These are phyloP conservation scores for Termitomyces sp. DNA, from an alignment of 768 basidiomycete species.

Conservation along the genomic window DNA sequence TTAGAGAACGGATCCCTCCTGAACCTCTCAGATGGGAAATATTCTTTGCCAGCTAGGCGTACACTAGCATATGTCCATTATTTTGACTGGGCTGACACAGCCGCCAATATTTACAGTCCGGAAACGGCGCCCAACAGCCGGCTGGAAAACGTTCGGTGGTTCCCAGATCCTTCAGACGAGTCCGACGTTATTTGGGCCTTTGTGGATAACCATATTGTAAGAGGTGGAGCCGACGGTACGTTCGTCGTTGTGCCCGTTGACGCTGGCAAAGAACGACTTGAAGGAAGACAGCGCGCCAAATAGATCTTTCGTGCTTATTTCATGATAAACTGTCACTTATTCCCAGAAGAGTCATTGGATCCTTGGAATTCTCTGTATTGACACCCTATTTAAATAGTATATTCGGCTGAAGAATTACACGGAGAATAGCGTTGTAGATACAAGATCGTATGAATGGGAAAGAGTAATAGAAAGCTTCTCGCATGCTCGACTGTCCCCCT, in stretches of 20 bases:
- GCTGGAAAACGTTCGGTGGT: not conserved
- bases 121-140: not conserved
- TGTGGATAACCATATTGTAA: not conserved
- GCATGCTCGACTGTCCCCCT: too few species aligned
- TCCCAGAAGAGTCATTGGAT: too few species aligned
- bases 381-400: too few species aligned
- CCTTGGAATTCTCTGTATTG: too few species aligned
- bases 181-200: not conserved
- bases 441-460: too few species aligned
- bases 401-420: too few species aligned
- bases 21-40: not conserved
- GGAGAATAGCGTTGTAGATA: too few species aligned
- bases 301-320: too few species aligned
- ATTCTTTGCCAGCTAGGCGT: not conserved
- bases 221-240: not conserved
- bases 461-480: not conserved
- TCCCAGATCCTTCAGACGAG: not conserved
- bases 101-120: not conserved
- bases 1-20: not conserved
- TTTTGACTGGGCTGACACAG: not conserved
- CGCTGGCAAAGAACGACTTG: not conserved
- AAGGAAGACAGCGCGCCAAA: not conserved
- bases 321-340: too few species aligned
- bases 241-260: conserved; percentile 4
- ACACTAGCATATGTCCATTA: too few species aligned